A percentile compares a stretch with the other conserved stretches of the same genome.
phyloP scores from a whole-genome alignment of 345 rosid genomes.

The Rhizophora mangle region DNA sequence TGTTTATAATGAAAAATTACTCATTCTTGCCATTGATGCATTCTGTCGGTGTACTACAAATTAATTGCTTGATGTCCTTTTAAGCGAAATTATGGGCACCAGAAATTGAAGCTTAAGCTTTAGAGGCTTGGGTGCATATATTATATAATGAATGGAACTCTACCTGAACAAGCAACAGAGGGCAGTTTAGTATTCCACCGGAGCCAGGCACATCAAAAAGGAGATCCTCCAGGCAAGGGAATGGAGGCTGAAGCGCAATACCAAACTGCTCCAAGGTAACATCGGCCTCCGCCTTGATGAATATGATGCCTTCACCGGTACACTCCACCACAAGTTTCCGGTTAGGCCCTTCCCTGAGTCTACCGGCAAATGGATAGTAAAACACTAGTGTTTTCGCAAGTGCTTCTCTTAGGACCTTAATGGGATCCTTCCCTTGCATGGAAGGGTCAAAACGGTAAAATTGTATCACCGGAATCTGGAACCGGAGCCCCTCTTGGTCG shows the following conservation, averaged over 20 bases:
- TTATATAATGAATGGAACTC: not conserved
- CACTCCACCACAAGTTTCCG: constrained; percentile 25
- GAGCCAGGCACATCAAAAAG: constrained; percentile 30
- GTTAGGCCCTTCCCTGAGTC: constrained; percentile 20
- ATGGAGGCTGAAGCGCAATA: constrained; percentile 19
- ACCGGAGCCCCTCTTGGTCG: constrained; percentile 21
- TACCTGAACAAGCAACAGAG: constrained; percentile 25
- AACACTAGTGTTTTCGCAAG: constrained; percentile 18
- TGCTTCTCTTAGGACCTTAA: constrained; percentile 8
- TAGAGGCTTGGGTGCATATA: too few species aligned
- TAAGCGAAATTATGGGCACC: too few species aligned
- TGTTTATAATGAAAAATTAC: too few species aligned
- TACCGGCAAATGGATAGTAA: constrained; percentile 26
- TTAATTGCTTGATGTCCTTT: too few species aligned
- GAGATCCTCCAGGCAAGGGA: constrained; percentile 15
- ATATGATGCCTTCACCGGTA: constrained; percentile 23
- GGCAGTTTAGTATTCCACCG: constrained; percentile 13
- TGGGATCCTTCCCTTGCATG: constrained; percentile 23
- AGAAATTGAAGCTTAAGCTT: too few species aligned
- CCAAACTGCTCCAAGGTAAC: constrained; percentile 12
- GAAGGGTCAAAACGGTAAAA: constrained; percentile 9
- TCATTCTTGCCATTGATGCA: too few species aligned
- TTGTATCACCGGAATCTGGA: constrained; percentile 19
- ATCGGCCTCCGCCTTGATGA: constrained; percentile 24
- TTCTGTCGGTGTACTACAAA: too few species aligned